A percentile compares a stretch with the other conserved stretches of the same genome.
Evolutionary conservation across 2,329 filamentous ascomycete species (phyloP).

Genomic region (Paraconiothyrium brasiliense): DNA sequence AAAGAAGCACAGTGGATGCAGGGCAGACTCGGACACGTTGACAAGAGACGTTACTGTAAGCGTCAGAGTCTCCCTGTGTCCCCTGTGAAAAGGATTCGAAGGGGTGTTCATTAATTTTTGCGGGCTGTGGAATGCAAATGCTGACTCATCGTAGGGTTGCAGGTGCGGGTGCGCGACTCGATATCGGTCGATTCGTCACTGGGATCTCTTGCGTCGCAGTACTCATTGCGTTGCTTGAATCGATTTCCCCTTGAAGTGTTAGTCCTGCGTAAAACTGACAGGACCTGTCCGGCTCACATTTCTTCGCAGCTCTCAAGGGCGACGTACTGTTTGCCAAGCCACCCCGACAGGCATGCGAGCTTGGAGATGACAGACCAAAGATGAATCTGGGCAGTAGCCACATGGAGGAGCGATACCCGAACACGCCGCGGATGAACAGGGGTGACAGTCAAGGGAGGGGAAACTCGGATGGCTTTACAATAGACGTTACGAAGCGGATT

Average conservation of each 20-base stretch:
- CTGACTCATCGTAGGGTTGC: constrained; percentile 22
- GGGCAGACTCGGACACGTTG: too few species aligned
- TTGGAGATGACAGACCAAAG: background rate
- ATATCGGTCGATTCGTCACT: background rate
- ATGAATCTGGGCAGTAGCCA: too few species aligned
- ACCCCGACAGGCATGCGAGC: background rate
- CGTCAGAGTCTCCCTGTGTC: too few species aligned
- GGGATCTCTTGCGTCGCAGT: constrained; percentile 17
- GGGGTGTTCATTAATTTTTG: background rate
- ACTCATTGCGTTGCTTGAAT: constrained; percentile 23
- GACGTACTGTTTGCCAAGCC: background rate
- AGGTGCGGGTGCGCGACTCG: background rate
- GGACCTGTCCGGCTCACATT: background rate
- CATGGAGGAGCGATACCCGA: too few species aligned
- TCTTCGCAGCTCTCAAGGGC: background rate
- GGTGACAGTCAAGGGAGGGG: too few species aligned
- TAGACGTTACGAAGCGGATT: too few species aligned
- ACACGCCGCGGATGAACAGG: too few species aligned
- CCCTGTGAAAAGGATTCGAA: background rate
- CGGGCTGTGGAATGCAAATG: constrained; percentile 12
- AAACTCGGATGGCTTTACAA: too few species aligned
- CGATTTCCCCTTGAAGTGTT: constrained; percentile 23
- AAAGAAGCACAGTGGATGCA: too few species aligned
- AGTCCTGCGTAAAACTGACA: background rate
- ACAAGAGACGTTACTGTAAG: too few species aligned